phyloP scores from a whole-genome alignment of 202 grass and related monocot genomes.

The Sporobolus alterniflorus region DNA sequence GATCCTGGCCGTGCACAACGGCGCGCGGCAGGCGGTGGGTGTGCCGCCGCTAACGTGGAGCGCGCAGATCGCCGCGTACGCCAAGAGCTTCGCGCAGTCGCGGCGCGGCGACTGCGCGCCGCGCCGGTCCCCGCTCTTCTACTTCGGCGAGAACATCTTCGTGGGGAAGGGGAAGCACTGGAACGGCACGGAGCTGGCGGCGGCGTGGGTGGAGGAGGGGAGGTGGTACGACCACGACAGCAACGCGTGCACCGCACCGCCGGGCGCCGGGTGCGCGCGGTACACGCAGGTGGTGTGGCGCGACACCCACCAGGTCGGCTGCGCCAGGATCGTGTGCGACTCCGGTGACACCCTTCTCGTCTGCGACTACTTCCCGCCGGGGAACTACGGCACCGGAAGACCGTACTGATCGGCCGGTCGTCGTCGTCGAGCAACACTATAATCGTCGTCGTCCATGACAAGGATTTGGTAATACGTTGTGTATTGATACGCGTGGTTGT shows the following conservation, averaged over 20 bases:
- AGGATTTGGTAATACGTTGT: too few species aligned
- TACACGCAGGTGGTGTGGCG: constrained; percentile 68
- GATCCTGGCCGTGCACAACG: constrained; percentile 50
- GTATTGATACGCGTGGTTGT: too few species aligned
- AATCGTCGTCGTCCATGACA: not conserved
- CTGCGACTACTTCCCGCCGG: constrained; percentile 66
- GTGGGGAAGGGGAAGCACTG: constrained; percentile 42
- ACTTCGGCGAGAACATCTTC: constrained; percentile 57
- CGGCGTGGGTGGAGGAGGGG: constrained; percentile 47
- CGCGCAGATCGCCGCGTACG: not conserved
- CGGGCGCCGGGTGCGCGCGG: constrained; percentile 21
- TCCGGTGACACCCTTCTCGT: constrained; percentile 45
- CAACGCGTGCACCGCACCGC: constrained; percentile 27
- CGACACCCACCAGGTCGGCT: constrained; percentile 44
- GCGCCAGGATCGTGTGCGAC: constrained; percentile 42
- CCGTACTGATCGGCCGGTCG: constrained; percentile 25
- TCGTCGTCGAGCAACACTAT: too few species aligned
- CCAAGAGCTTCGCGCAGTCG: constrained; percentile 35
- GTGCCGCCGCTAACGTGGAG: constrained; percentile 50
- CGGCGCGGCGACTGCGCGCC: constrained; percentile 46
- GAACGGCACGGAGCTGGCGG: constrained; percentile 21
- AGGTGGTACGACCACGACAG: constrained; percentile 32
- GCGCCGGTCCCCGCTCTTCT: constrained; percentile 43
- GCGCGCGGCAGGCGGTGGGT: constrained; percentile 28
- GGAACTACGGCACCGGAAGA: constrained; percentile 43